Percentiles rank a stretch among this genome's conserved stretches.
Evolutionary conservation across 768 basidiomycete species (phyloP).

Genomic region (Termitomyces sp.): DNA sequence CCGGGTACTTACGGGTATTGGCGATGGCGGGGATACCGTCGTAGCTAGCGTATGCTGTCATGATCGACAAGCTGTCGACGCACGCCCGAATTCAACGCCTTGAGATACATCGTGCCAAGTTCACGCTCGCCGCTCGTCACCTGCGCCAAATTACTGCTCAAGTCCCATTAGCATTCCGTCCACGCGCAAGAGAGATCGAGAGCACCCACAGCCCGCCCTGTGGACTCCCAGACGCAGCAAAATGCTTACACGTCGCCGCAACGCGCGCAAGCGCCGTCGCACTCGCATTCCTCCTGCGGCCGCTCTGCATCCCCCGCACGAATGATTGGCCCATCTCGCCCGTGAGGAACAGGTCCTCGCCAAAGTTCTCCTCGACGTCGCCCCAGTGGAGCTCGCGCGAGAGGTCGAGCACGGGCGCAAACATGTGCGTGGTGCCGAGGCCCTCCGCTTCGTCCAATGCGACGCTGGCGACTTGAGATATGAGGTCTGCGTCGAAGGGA

Average conservation of each 20-base stretch:
- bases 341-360: slow-evolving; percentile 59
- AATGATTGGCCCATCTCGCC: slow-evolving; percentile 60
- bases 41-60: slow-evolving; percentile 69
- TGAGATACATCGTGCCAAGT: slow-evolving; percentile 52
- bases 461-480: slow-evolving; percentile 44
- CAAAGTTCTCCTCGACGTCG: slow-evolving; percentile 63
- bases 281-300: slow-evolving; percentile 49
- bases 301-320: slow-evolving; percentile 57
- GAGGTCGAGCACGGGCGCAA: slow-evolving; percentile 66
- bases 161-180: background rate
- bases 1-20: slow-evolving; percentile 42
- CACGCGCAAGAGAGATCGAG: background rate
- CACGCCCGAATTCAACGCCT: slow-evolving; percentile 63
- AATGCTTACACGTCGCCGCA: slow-evolving; percentile 72
- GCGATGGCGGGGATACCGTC: slow-evolving; percentile 61
- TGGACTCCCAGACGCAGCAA: slow-evolving; percentile 64
- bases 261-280: slow-evolving; percentile 51
- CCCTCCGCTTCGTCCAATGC: slow-evolving; percentile 60
- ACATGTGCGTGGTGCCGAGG: slow-evolving; percentile 54
- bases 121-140: slow-evolving; percentile 67
- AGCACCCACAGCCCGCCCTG: slow-evolving; percentile 58
- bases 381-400: slow-evolving; percentile 67
- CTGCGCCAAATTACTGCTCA: slow-evolving; percentile 53
- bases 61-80: slow-evolving; percentile 52
- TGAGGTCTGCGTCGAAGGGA: slow-evolving; percentile 50